Evolutionary conservation across 257 asterid genomes (phyloP), one percentile per base, ranked within the genome.

Genomic region (Prunella vulgaris): DNA sequence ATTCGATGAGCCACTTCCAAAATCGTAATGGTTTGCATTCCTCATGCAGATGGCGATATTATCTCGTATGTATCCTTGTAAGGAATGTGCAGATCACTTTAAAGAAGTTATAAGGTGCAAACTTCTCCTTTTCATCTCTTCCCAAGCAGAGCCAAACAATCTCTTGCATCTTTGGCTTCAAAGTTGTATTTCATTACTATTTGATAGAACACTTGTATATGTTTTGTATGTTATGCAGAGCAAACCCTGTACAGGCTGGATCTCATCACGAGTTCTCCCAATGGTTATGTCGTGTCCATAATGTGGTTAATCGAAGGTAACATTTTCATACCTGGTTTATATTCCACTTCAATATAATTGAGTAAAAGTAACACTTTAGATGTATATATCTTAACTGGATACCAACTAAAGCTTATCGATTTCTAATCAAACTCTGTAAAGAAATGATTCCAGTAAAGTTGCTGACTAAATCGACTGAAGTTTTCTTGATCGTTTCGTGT

Each of bases 51-150:
- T 93, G 96, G 82, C 87, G 30, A 90, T 93, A 81, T 58, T 86
- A 58, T 88, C 96, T 42, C 92, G 99, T 52, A 83, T 93, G 86
- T 88, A 90, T 80, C 97, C 98, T 63, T 93, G 99, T 69, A 77
- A 80, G 78, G 97, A 93, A 66, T 93, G 99, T 64, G 99, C 99
- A 27, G 96, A 93, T 84, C 99, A 93, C 86, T 93, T 93, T 72
- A 84, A 85, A 87, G 96, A 90, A 70, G 91, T 93, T 67, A 59
- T 93, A 77, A 86, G 88, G 97, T 93, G 64, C 70, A n/a, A 21
- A 21, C 17, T 52, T 10, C 48, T 46, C 69, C 25, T 60, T 66
- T 15, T 17, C 49, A 7, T n/a, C n/a, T 33, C 58, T 15, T 32
- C 58, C 52, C 4, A 2, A 21, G n/a, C 22, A 7, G 20, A 28